A percentile compares a stretch with the other conserved stretches of the same genome.
phyloP scores from a whole-genome alignment of 2,329 filamentous ascomycete genomes.

The Cordyceps cateniannulata region DNA sequence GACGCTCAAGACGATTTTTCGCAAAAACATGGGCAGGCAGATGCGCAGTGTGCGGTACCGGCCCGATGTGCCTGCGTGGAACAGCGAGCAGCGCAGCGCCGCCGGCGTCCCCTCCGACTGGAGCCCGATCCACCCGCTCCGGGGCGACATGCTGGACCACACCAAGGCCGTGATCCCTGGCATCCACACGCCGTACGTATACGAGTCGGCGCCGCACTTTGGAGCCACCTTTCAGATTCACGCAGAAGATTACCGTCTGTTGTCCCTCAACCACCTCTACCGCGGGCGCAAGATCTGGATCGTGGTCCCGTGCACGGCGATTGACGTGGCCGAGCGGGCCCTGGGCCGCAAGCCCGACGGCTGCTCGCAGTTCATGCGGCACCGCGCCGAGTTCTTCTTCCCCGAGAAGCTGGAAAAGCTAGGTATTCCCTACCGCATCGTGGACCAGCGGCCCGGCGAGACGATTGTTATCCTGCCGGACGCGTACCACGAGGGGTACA shows the following conservation, averaged over 20 bases:
- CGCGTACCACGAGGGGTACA: conserved; percentile 35
- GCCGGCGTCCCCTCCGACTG: conserved; percentile 28
- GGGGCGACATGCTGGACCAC: conserved; percentile 30
- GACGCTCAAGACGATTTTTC: conserved; percentile 29
- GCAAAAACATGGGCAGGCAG: conserved; percentile 28
- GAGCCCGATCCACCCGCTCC: conserved; percentile 32
- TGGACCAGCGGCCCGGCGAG: conserved; percentile 33
- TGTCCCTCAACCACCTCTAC: conserved; percentile 34
- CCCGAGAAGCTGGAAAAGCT: conserved; percentile 33
- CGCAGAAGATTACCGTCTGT: conserved; percentile 33
- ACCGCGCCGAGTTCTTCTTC: conserved; percentile 35
- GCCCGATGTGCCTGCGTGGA: conserved; percentile 34
- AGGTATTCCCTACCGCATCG: conserved; percentile 30
- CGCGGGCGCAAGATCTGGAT: conserved; percentile 35
- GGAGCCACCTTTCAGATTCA: conserved; percentile 35
- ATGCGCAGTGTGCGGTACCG: conserved; percentile 32
- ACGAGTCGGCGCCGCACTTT: conserved; percentile 32
- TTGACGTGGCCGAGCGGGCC: conserved; percentile 28
- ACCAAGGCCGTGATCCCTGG: conserved; percentile 33
- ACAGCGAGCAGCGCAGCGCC: conserved; percentile 25
- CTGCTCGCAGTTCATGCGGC: conserved; percentile 36
- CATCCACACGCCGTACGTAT: conserved; percentile 35
- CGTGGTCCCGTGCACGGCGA: conserved; percentile 29
- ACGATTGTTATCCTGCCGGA: conserved; percentile 34
- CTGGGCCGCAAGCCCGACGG: conserved; percentile 24